Conservation (phyloP, 345 rosid species). For the Cardamine occulta region DNA sequence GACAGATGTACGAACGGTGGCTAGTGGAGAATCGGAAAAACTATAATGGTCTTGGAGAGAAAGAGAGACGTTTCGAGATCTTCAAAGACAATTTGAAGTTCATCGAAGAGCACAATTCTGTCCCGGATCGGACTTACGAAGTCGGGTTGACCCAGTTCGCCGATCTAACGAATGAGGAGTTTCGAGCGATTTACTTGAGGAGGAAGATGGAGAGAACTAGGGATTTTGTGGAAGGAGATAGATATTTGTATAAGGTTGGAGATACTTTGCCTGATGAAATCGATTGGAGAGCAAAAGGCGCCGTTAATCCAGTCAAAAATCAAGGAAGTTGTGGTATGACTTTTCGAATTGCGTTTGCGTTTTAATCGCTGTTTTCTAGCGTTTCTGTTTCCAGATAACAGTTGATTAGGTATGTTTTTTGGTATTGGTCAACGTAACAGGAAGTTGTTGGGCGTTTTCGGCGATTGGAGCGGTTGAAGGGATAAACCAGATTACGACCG, state of each 20-base stretch:
- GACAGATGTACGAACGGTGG: conserved; percentile 63
- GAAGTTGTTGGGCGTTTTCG: conserved; percentile 93
- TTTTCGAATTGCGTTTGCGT: conserved; percentile 26
- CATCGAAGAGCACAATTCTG: conserved; percentile 58
- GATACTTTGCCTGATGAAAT: conserved; percentile 47
- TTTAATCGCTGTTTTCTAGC: not conserved
- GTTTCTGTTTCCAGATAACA: not conserved
- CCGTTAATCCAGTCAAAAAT: conserved; percentile 50
- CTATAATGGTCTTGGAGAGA: conserved; percentile 69
- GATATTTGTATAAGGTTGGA: conserved; percentile 45
- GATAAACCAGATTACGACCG: conserved; percentile 71
- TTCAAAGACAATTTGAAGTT: conserved; percentile 69
- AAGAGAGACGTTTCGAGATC: conserved; percentile 62
- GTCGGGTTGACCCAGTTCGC: conserved; percentile 73
- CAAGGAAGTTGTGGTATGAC: conserved; percentile 62
- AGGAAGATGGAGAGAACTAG: conserved; percentile 28
- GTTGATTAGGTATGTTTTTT: too few relatives aligned
- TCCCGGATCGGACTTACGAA: conserved; percentile 46
- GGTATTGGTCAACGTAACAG: conserved; percentile 30
- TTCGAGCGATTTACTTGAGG: conserved; percentile 52
- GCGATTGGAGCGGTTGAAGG: conserved; percentile 81
- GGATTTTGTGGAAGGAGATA: conserved; percentile 31
- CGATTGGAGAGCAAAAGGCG: conserved; percentile 63
- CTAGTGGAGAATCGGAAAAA: conserved; percentile 52
- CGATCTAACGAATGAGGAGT: conserved; percentile 78